Evolutionary conservation across 176 grass and related monocot genomes (phyloP).

Genomic region (Bonia amplexicaulis): DNA sequence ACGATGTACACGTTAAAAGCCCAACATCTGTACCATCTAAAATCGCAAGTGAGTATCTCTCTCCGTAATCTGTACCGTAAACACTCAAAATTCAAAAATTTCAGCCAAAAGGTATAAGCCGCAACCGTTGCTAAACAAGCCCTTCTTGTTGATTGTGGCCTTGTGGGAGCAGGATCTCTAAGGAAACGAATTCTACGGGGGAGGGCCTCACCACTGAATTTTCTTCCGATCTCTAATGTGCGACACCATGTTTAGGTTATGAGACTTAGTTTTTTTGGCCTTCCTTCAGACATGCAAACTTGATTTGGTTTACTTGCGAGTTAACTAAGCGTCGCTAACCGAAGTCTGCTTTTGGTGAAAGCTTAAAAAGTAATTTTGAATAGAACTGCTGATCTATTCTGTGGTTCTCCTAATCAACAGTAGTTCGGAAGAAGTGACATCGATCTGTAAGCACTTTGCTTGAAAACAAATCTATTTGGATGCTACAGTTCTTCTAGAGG

Average conservation of each 20-base stretch:
- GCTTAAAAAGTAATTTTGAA: background rate
- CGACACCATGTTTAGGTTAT: background rate
- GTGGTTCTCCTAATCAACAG: background rate
- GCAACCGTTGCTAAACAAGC: no score
- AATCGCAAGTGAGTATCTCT: no score
- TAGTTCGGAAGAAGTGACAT: background rate
- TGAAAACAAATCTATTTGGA: slow-evolving; percentile 2
- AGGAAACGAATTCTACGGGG: no score
- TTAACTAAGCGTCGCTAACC: background rate
- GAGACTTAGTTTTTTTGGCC: background rate
- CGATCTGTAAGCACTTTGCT: background rate
- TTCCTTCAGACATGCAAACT: background rate
- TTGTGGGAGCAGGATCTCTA: background rate
- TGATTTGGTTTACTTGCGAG: background rate
- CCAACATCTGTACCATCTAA: no score
- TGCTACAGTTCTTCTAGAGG: background rate
- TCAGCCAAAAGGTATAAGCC: no score
- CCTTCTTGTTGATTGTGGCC: no score
- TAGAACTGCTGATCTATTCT: background rate
- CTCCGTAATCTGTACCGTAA: no score
- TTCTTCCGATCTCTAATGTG: background rate
- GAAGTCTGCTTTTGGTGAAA: background rate
- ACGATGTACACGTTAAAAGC: no score
- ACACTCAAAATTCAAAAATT: no score
- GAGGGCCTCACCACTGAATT: no score